These are phyloP conservation scores for Pythium apleroticum DNA, from an alignment of 352 stramenopile species.

Conservation along the genomic window DNA sequence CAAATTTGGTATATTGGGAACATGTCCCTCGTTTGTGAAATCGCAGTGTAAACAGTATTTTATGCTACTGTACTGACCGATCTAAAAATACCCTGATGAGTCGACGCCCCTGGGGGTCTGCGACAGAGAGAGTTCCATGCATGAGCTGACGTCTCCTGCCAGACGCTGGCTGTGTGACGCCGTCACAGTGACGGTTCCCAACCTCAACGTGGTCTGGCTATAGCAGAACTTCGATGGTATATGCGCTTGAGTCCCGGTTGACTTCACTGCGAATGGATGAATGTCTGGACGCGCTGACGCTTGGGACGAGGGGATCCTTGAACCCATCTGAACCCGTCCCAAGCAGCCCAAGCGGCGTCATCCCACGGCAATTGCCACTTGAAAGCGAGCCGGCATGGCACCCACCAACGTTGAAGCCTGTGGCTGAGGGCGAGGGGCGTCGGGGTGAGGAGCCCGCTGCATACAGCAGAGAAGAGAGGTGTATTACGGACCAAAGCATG, in stretches of 20 bases:
- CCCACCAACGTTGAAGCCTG: neutral
- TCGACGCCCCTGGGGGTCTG: too few species aligned
- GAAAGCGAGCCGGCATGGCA: too few species aligned
- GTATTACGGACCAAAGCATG: neutral
- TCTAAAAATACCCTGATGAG: neutral
- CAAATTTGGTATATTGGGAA: neutral
- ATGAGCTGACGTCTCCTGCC: neutral
- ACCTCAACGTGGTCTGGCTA: neutral
- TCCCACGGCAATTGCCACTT: neutral
- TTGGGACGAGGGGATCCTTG: neutral
- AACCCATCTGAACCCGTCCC: constrained; percentile 2
- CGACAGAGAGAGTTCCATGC: too few species aligned
- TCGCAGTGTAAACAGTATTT: neutral
- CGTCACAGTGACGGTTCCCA: neutral
- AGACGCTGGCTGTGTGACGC: neutral
- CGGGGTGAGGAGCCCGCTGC: neutral
- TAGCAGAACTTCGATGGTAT: neutral
- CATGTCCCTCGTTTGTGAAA: neutral
- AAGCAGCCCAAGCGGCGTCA: neutral
- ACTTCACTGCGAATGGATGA: neutral
- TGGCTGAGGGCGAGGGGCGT: neutral
- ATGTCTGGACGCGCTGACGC: neutral
- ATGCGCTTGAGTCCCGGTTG: neutral
- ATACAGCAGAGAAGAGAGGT: neutral
- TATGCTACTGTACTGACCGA: neutral